These are phyloP conservation scores for Pleurozium schreberi DNA, from an alignment of 225 moss, liverwort and hornwort genomes.

Conservation along the genomic window DNA sequence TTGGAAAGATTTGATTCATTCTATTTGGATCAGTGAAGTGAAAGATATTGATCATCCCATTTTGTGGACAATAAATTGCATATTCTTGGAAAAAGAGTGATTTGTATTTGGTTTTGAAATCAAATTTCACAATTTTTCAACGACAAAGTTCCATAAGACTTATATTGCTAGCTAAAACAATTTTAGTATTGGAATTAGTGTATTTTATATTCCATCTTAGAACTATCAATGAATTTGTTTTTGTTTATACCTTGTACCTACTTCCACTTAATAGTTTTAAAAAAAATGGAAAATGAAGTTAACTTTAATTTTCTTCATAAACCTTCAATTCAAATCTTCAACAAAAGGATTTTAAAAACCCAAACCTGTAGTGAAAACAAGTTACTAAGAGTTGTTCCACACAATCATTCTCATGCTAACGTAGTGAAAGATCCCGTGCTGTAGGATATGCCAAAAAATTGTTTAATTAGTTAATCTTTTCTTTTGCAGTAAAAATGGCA, in stretches of 20 bases:
- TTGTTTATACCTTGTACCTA: neutral
- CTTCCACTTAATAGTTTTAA: accelerated
- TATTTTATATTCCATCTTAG: neutral
- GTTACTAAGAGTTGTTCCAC: neutral
- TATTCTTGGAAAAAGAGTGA: neutral
- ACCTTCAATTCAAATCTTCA: neutral
- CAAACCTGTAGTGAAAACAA: neutral
- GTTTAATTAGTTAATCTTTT: too few species aligned
- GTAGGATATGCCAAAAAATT: too few species aligned
- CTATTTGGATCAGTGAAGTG: neutral
- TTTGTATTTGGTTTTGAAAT: neutral
- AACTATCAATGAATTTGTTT: neutral
- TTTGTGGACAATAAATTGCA: neutral
- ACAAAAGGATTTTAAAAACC: accelerated
- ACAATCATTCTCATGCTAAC: neutral
- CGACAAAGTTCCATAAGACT: neutral
- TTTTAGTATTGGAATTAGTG: accelerated
- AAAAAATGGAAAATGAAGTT: neutral
- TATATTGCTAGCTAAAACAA: neutral
- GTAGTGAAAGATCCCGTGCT: neutral
- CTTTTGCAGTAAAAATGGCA: neutral
- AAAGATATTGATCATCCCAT: neutral
- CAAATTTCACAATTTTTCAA: neutral
- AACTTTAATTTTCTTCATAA: neutral
- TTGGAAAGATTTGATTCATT: neutral